Evolutionary conservation across 140 eudicot species (phyloP), one percentile per base, ranked within the genome.

Genomic region (Cichorium intybus): DNA sequence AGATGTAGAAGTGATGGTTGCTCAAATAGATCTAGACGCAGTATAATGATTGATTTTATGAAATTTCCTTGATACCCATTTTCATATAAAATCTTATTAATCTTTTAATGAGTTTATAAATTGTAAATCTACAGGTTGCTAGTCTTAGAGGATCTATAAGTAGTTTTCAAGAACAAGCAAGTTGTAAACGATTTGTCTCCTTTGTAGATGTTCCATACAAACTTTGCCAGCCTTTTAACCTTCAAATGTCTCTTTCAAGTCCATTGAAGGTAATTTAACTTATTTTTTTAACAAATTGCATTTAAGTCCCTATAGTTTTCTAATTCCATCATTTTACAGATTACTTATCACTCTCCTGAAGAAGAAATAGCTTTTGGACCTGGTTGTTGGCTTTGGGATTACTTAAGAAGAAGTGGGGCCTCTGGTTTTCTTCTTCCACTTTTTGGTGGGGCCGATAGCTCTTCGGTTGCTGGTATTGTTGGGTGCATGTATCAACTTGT

Each of bases 401-500:
- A 90, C 63, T 69, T 90, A 56, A 76, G 97, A 76, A 82, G 97
- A 82, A 90, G 97, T 54, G 97, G 97, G 22, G 97, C 97, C 34
- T 87, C 96, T 61, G 97, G 97, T 43, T 87, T 90, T 26, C 76
- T 90, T 77, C 97, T 90, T 82, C 97, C 97, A 35, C 90, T 90
- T 54, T 90, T 96, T 24, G 97, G 97, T 73, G 97, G 97, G 37
- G 96, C 96, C 23, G 97, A 90, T 78, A 90, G 97, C 71, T 90
- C 97, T 60, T 84, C 96, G 9, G 96, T 87, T 20, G 97, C 97
- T 74, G 97, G 95, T 58, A 90, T 90, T 10, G 97, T 90, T 78
- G 97, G 97, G 24, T 90, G 94, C 86, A 90, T 90, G 97, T 84
- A 95, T 75, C 96, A 90, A 70, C 94, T 87, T 60, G 97, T 90